Percentiles rank a stretch among this genome's conserved stretches.
phyloP scores from a whole-genome alignment of 2,329 filamentous ascomycete species.

The Mycosphaerella arachidis region DNA sequence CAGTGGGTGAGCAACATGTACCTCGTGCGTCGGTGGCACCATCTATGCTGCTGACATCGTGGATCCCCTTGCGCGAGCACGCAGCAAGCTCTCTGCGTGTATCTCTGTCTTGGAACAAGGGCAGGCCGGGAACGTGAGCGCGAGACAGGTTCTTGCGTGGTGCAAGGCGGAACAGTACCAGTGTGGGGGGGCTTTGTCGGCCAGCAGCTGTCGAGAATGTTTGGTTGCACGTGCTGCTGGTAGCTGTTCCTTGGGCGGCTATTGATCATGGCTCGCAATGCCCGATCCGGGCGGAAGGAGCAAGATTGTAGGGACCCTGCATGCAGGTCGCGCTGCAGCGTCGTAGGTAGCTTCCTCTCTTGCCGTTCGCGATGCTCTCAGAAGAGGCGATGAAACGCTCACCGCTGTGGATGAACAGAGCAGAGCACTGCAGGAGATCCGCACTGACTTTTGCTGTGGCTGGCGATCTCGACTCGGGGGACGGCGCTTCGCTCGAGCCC shows the following conservation, averaged over 20 bases:
- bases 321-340: not conserved
- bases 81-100: not conserved
- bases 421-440: not conserved
- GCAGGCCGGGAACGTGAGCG: constrained; percentile 6
- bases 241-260: not conserved
- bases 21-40: not conserved
- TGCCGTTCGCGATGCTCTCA: not conserved
- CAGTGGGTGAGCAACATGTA: not conserved
- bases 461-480: not conserved
- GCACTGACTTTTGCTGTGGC: not conserved
- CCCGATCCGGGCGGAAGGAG: not conserved
- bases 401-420: not conserved
- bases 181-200: not conserved
- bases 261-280: not conserved
- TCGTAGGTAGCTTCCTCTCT: not conserved
- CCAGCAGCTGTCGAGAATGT: not conserved
- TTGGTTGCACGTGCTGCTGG: not conserved
- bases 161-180: not conserved
- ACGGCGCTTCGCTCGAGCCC: not conserved
- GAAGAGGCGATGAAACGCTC: not conserved
- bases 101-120: not conserved
- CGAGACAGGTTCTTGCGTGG: constrained; percentile 2
- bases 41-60: not conserved
- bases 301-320: not conserved
- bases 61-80: constrained; percentile 11